Evolutionary conservation across 495 filamentous ascomycete genomes (phyloP), one percentile per base, ranked within the genome.

Genomic region (Penicillium chermesinum): DNA sequence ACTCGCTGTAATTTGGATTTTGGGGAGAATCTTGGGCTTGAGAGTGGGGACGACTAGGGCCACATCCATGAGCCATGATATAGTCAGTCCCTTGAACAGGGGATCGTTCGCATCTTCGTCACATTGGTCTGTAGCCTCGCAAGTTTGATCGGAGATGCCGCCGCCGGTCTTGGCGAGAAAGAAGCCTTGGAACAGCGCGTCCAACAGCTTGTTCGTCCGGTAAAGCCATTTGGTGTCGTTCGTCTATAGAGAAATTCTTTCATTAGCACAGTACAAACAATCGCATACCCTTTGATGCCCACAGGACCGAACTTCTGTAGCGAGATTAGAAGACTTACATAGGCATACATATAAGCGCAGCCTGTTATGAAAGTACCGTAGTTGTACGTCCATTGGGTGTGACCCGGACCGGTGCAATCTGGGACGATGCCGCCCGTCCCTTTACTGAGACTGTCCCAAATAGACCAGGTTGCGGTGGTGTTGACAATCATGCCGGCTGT

Each of bases 61-160:
- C 6, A 81, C 79, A 7, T 78, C 72, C 3, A 83, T 82, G 72
- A 90, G 76, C 82, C 85, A 88, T 5, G 87, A 80, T 4, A 83
- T 67, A 3, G 86, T 71, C 56, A 86, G 86, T 3, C 82, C 84
- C 61, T 88, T 89, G 74, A 89, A 89, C 20, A 79, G 77, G 33
- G 77, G 42, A 9, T 33, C 22, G 15, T 45, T 80, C 52, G 86
- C 82, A 59, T 88, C 83, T 32, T 76, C 53, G 50, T 88, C 74
- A 60, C 84, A 87, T 0, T 56, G 71, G 32, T 64, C 57, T 38
- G 68, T 64, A 4, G 76, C 65, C 62, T 89, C 86, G 64, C 86
- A 89, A 30, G 10, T 10, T 10, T 81, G 78, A 18, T 89, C 86
- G 37, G 74, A 71, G 73, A 85, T 78, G 46, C 83, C 65, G 54